Evolutionary conservation across 371 early-diverging fungal species (phyloP).

Genomic region (Syncephalastrum sp.): DNA sequence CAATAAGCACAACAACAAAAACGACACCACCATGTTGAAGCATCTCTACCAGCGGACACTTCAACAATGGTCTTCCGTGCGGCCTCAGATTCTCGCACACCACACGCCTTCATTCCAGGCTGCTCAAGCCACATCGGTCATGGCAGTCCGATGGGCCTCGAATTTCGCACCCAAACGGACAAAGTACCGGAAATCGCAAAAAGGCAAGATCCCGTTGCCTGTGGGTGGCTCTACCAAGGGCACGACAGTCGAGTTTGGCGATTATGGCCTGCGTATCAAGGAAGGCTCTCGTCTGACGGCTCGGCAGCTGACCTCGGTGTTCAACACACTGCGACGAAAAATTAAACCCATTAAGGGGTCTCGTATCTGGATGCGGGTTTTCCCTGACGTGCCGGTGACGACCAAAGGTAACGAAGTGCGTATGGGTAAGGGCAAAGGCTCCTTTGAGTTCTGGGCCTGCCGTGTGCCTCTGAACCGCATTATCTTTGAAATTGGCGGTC

Average conservation of each 20-base stretch:
- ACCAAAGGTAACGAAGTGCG: slow-evolving; percentile 90
- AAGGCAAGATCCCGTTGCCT: slow-evolving; percentile 83
- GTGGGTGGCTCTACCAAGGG: slow-evolving; percentile 85
- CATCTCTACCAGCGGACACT: too few relatives aligned
- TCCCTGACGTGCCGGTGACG: slow-evolving; percentile 92
- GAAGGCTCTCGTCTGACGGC: slow-evolving; percentile 84
- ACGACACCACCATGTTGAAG: too few relatives aligned
- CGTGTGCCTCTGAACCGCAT: slow-evolving; percentile 88
- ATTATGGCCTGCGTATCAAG: slow-evolving; percentile 85
- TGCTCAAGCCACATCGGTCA: neutral
- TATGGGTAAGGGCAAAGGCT: slow-evolving; percentile 98
- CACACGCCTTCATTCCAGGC: too few relatives aligned
- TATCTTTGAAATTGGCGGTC: slow-evolving; percentile 82
- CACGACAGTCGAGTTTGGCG: slow-evolving; percentile 84
- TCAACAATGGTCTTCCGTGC: too few relatives aligned
- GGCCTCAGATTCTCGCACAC: too few relatives aligned
- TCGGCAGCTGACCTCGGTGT: slow-evolving; percentile 80
- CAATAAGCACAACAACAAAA: too few relatives aligned
- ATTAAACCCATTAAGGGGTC: slow-evolving; percentile 88
- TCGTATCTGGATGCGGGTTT: slow-evolving; percentile 84
- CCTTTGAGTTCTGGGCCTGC: slow-evolving; percentile 91
- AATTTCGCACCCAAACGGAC: slow-evolving; percentile 76
- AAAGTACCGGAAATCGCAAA: slow-evolving; percentile 87
- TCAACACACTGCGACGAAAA: slow-evolving; percentile 73
- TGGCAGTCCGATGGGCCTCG: slow-evolving; percentile 47